A percentile compares a stretch with the other conserved stretches of the same genome.
Evolutionary conservation across 257 asterid genomes (phyloP).

Genomic region (Pogostemon cablin): DNA sequence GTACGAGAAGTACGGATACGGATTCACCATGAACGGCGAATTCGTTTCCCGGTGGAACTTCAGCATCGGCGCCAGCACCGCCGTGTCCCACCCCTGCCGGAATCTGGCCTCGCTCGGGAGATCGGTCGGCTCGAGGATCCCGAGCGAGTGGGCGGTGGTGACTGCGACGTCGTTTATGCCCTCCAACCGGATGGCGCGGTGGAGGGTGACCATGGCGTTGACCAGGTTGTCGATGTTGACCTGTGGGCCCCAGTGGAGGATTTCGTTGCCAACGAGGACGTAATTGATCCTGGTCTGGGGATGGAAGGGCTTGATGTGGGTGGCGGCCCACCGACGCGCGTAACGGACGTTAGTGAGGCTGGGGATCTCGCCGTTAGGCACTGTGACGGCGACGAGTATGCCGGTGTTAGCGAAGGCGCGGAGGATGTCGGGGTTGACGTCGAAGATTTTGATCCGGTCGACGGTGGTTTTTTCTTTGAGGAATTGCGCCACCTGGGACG

Average conservation of each 20-base stretch:
- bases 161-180: conserved; percentile 45
- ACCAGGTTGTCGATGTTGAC: conserved; percentile 53
- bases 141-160: conserved; percentile 46
- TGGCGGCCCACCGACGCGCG: conserved; percentile 55
- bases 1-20: conserved; percentile 81
- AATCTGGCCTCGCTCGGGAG: conserved; percentile 68
- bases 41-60: conserved; percentile 52
- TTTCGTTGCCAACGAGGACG: conserved; percentile 75
- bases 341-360: conserved; percentile 41
- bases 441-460: conserved; percentile 73
- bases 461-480: conserved; percentile 64
- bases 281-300: conserved; percentile 65
- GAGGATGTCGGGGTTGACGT: conserved; percentile 72
- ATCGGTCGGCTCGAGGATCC: conserved; percentile 55
- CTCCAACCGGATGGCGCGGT: conserved; percentile 47
- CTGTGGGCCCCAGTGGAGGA: conserved; percentile 93
- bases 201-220: conserved; percentile 57
- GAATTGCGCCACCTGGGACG: conserved; percentile 72
- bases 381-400: conserved; percentile 68
- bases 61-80: conserved; percentile 57
- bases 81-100: conserved; percentile 71
- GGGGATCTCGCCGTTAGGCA: conserved; percentile 78
- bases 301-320: conserved; percentile 62
- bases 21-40: conserved; percentile 82
- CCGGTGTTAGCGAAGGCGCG: conserved; percentile 77